Percentiles rank a stretch among this genome's conserved stretches.
Evolutionary conservation across 306 rosid species (phyloP).

Genomic region (Lupinus albus): DNA sequence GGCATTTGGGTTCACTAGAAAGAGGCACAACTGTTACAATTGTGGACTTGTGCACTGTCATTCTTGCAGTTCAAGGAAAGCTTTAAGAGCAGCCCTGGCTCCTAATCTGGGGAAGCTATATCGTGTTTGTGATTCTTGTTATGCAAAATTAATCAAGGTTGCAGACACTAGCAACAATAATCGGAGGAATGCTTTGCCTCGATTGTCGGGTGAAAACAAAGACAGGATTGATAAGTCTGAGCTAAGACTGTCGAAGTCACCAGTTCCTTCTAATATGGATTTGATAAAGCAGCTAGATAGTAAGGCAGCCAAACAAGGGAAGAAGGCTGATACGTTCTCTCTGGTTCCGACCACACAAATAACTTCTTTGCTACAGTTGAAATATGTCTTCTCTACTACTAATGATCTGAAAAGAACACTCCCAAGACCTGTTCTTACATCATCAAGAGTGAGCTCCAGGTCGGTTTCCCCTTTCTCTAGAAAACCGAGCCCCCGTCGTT

Average conservation of each 20-base stretch:
- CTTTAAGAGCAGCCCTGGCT: slow-evolving; percentile 88
- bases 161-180: slow-evolving; percentile 62
- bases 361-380: slow-evolving; percentile 85
- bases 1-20: slow-evolving; percentile 95
- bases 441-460: slow-evolving; percentile 83
- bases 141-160: slow-evolving; percentile 76
- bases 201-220: slow-evolving; percentile 91
- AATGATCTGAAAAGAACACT: slow-evolving; percentile 74
- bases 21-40: slow-evolving; percentile 97
- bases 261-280: slow-evolving; percentile 80
- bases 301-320: slow-evolving; percentile 96
- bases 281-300: slow-evolving; percentile 92
- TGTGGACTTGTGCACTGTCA: slow-evolving; percentile 99
- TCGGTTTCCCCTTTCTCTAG: slow-evolving; percentile 95
- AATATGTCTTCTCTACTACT: slow-evolving; percentile 82
- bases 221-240: slow-evolving; percentile 89
- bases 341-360: slow-evolving; percentile 78
- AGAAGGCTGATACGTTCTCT: slow-evolving; percentile 86
- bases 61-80: slow-evolving; percentile 94
- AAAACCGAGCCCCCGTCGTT: slow-evolving; percentile 95
- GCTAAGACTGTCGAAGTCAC: slow-evolving; percentile 62
- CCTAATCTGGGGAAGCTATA: slow-evolving; percentile 86
- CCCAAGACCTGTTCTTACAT: slow-evolving; percentile 76
- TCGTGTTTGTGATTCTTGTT: slow-evolving; percentile 95
- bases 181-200: slow-evolving; percentile 73